phyloP scores from a whole-genome alignment of 352 stramenopile genomes.

The Phytophthora pinifolia region DNA sequence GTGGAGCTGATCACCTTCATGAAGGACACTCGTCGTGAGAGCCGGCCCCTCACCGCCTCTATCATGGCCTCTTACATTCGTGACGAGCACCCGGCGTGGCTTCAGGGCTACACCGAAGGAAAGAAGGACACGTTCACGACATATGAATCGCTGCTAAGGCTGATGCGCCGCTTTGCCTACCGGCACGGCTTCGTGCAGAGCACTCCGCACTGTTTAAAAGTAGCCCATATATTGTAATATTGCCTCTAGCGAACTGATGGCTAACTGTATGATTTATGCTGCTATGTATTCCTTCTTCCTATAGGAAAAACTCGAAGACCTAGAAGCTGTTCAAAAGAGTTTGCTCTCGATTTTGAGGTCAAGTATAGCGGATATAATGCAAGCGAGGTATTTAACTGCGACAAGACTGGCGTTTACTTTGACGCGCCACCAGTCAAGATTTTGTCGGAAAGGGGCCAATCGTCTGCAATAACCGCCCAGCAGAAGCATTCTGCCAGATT shows the following conservation, averaged over 20 bases:
- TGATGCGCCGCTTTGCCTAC: constrained; percentile 4
- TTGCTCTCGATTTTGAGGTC: too few relatives aligned
- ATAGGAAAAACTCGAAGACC: too few relatives aligned
- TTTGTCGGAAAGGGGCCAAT: constrained; percentile 7
- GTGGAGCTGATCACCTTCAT: too few relatives aligned
- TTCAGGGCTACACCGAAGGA: neutral
- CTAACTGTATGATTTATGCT: too few relatives aligned
- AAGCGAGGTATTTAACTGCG: too few relatives aligned
- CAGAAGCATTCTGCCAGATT: constrained; percentile 17
- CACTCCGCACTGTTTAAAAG: too few relatives aligned
- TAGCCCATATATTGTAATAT: too few relatives aligned
- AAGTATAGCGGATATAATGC: too few relatives aligned
- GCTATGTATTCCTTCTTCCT: too few relatives aligned
- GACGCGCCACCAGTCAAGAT: constrained; percentile 7
- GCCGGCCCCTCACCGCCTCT: neutral
- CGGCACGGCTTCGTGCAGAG: constrained; percentile 2
- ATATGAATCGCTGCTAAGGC: constrained; percentile 2
- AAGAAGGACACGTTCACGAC: constrained; percentile 4
- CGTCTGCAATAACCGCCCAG: constrained; percentile 7
- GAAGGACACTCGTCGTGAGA: too few relatives aligned
- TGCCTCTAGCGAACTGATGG: too few relatives aligned
- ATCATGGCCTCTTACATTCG: constrained; percentile 4
- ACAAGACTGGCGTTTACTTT: constrained; percentile 1
- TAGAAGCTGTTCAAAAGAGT: too few relatives aligned
- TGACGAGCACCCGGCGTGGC: neutral